Evolutionary conservation across 192 early-diverging fungal genomes (phyloP).

Genomic region (Gorgonomyces haynaldii): DNA sequence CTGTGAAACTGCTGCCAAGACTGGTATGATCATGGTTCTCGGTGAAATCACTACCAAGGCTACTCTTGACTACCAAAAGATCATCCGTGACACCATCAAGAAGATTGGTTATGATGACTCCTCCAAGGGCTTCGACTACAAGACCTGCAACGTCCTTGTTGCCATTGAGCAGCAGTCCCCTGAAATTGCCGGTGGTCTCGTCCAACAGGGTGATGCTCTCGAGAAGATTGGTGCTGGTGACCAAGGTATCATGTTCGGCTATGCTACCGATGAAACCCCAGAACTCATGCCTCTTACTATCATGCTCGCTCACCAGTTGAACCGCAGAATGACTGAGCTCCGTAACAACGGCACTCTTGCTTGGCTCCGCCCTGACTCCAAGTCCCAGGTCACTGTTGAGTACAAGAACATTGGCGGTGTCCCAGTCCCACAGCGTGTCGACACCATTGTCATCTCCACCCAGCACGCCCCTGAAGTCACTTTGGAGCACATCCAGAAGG

Average conservation of each 20-base stretch:
- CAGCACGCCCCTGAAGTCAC: constrained; percentile 88
- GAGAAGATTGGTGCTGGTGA: constrained; percentile 99
- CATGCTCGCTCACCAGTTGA: constrained; percentile 93
- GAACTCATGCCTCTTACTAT: constrained; percentile 98
- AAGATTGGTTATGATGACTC: constrained; percentile 99
- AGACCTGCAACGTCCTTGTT: constrained; percentile 99
- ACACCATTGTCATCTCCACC: constrained; percentile 94
- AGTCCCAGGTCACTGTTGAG: constrained; percentile 99
- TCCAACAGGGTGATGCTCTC: constrained; percentile 79
- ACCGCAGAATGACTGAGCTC: constrained; percentile 88
- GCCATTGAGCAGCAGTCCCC: constrained; percentile 99
- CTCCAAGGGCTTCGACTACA: constrained; percentile 98
- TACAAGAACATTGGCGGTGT: constrained; percentile 94
- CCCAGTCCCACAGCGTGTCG: constrained; percentile 86
- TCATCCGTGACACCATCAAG: constrained; percentile 98
- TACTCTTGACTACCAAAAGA: constrained; percentile 95
- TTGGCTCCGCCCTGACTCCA: constrained; percentile 98
- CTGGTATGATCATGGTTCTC: constrained; percentile 99
- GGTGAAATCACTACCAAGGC: constrained; percentile 99
- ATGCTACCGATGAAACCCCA: constrained; percentile 98
- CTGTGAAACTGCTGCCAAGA: constrained; percentile 99
- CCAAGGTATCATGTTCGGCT: constrained; percentile 80
- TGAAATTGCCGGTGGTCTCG: constrained; percentile 95
- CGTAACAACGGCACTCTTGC: constrained; percentile 79
- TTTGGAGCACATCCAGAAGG: constrained; percentile 70